Percentiles rank a stretch among this genome's conserved stretches.
These are phyloP conservation scores for Colletotrichum higginsianum DNA, from an alignment of 2,329 filamentous ascomycete genomes.

Conservation along the genomic window DNA sequence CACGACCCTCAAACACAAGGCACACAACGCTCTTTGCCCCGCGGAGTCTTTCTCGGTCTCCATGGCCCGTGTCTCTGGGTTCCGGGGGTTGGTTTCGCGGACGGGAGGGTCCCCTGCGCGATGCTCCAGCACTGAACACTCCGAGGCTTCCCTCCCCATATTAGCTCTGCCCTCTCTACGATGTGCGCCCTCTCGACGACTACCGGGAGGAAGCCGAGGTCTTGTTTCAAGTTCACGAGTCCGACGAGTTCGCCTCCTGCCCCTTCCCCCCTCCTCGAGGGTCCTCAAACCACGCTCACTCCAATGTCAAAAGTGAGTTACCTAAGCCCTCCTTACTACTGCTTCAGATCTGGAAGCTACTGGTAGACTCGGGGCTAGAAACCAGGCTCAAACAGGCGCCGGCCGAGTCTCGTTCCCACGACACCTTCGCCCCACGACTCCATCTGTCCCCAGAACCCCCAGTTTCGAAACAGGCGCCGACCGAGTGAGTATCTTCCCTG, in stretches of 20 bases:
- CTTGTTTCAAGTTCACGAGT: constrained; percentile 13
- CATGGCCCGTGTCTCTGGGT: neutral
- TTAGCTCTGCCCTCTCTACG: neutral
- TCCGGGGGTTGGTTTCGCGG: neutral
- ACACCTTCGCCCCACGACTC: neutral
- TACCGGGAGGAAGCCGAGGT: neutral
- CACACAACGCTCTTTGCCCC: neutral
- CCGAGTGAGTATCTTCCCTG: too few species aligned
- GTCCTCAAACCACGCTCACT: neutral
- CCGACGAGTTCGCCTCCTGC: constrained; percentile 1
- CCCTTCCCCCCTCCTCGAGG: neutral
- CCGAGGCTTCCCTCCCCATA: neutral
- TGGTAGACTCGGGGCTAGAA: neutral
- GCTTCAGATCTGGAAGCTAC: too few species aligned
- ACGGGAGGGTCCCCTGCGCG: constrained; percentile 21
- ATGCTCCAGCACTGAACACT: neutral
- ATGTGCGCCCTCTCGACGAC: neutral
- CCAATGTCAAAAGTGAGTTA: neutral
- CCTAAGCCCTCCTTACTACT: neutral
- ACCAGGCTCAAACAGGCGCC: neutral
- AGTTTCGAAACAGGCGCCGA: neutral
- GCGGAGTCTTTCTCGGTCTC: neutral
- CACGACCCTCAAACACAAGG: neutral
- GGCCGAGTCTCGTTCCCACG: neutral
- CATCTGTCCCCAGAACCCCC: neutral